Conservation (phyloP, 768 basidiomycete genomes). For the Ramaria sp. region DNA sequence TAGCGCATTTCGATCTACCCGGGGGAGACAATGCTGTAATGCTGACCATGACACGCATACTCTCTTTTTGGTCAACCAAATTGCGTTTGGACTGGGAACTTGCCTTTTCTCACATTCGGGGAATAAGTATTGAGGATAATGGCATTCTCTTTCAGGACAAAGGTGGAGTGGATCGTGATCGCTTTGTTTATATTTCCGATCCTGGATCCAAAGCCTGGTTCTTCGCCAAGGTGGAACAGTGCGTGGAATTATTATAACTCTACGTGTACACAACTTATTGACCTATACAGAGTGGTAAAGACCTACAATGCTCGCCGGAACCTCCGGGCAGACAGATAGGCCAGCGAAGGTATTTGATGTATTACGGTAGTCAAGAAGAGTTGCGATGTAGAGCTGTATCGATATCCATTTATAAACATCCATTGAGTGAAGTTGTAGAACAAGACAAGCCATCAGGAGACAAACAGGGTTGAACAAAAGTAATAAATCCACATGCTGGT, state of each 20-base stretch:
- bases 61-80: conserved; percentile 79
- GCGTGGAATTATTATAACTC: not conserved
- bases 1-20: conserved; percentile 82
- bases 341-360: not conserved
- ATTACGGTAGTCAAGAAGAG: not conserved
- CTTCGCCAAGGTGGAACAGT: conserved; percentile 54
- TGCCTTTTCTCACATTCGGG: conserved; percentile 76
- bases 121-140: conserved; percentile 80
- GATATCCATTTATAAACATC: not conserved
- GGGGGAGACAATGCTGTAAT: conserved; percentile 74
- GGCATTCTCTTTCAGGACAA: conserved; percentile 86
- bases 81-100: conserved; percentile 88
- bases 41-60: conserved; percentile 66
- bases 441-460: not conserved
- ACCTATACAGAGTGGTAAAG: conserved; percentile 47
- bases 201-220: conserved; percentile 71
- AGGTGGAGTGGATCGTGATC: conserved; percentile 61
- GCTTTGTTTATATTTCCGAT: conserved; percentile 67
- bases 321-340: not conserved
- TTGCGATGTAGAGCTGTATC: not conserved
- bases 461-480: not conserved
- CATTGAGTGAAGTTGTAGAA: not conserved
- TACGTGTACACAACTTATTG: not conserved
- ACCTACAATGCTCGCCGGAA: conserved; percentile 61
- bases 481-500: not conserved